These are phyloP conservation scores for Fistulinella staudtii DNA, from an alignment of 1,284 basidiomycete genomes.

Conservation along the genomic window DNA sequence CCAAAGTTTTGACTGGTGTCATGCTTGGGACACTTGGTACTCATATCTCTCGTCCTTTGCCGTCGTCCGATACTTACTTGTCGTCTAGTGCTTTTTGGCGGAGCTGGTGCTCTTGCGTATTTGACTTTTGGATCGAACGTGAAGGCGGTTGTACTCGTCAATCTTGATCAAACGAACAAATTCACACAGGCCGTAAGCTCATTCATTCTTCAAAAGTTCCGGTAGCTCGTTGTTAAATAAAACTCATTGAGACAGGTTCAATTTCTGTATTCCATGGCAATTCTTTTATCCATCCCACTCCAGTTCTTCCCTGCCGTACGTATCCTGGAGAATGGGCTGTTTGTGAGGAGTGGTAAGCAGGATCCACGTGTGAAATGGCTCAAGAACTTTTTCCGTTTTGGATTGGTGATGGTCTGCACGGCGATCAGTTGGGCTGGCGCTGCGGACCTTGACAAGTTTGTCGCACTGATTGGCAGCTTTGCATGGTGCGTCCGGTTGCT, in stretches of 20 bases:
- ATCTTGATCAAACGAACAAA: constrained; percentile 81
- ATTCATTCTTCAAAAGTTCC: constrained; percentile 7
- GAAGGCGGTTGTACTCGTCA: constrained; percentile 93
- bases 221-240: neutral
- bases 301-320: constrained; percentile 97
- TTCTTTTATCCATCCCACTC: constrained; percentile 90
- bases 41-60: constrained; percentile 17
- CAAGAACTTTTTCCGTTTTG: constrained; percentile 89
- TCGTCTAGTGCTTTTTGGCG: constrained; percentile 73
- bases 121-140: constrained; percentile 85
- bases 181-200: constrained; percentile 80
- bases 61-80: constrained; percentile 11
- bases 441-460: constrained; percentile 94
- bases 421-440: constrained; percentile 83
- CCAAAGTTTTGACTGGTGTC: constrained; percentile 82
- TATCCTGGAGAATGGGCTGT: constrained; percentile 97
- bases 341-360: constrained; percentile 82
- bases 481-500: constrained; percentile 71
- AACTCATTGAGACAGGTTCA: constrained; percentile 55
- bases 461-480: constrained; percentile 89
- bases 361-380: constrained; percentile 75
- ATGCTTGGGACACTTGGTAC: constrained; percentile 78
- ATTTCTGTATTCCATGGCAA: constrained; percentile 89
- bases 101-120: constrained; percentile 87
- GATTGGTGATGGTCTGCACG: constrained; percentile 74